Base-by-base conservation (phyloP, 208 protist genomes). In the Acanthamoeba lenticulata region DNA sequence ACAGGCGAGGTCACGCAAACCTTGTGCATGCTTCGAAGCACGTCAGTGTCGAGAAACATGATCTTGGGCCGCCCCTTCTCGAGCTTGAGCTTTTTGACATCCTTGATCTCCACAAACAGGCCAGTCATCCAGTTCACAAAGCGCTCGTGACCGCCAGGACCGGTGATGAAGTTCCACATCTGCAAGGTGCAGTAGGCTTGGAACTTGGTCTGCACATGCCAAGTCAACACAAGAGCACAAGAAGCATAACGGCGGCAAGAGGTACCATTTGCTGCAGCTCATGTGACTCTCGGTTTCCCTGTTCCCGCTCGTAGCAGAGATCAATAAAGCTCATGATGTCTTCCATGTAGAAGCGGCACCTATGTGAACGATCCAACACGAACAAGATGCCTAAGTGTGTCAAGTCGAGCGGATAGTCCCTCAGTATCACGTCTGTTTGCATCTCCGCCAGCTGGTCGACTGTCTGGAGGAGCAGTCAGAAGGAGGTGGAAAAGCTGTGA, bases 81-180 rank as follows among this genome's bases (percentile, higher is more conserved):
- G n/a, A n/a, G n/a, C 6, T 62, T 83, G 72, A 83, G 3, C 1
- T 3, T 1, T 38, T 83, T 83, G 11, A 83, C 74, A 17, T 85
- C 74, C 32, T 85, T 85, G 74, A 85, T 85, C 44, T 85, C 74
- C 36, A 85, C 74, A 40, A 85, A 85, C 27, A 85, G 27, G 6
- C 74, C 74, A 1, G 74, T 85, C 74, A 85, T 85, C 74, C 74
- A 85, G 21, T 85, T 55, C 42, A 85, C 74, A 21, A 57, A 85
- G 2, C 74, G 42, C 44, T 85, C 27, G 7, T 85, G 42, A 5
- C 74, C 74, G 24, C 32, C 44, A 3, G 9, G 42, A 7, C 42
- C 17, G 1, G 74, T 85, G 44, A 85, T 85, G 44, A 85, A 85
- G 74, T 85, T 85, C 74, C 74, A 85, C 74, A 85, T 85, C 27